Conservation (phyloP, 1,284 basidiomycete genomes). For the Ganoderma sp. region DNA sequence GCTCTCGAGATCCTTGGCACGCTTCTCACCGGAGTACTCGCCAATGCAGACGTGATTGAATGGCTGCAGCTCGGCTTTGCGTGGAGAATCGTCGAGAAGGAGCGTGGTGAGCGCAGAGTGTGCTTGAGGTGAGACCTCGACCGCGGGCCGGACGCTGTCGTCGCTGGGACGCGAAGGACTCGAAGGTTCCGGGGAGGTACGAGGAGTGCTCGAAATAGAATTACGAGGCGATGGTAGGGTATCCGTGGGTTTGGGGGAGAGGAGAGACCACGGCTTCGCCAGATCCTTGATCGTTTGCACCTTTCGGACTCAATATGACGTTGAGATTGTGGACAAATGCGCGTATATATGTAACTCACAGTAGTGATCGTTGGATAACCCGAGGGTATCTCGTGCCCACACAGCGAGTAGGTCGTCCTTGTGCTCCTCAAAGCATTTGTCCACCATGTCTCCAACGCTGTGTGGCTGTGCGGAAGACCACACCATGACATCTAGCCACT, state of each 20-base stretch:
- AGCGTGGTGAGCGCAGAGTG: constrained; percentile 76
- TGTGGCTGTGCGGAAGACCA: constrained; percentile 88
- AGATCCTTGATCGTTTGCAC: constrained; percentile 80
- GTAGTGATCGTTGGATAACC: constrained; percentile 62
- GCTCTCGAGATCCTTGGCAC: constrained; percentile 51
- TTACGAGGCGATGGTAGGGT: constrained; percentile 26
- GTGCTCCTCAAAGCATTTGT: constrained; percentile 55
- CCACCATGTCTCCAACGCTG: constrained; percentile 78
- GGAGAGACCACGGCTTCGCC: constrained; percentile 69
- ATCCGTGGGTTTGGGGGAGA: constrained; percentile 37
- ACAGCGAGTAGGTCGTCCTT: constrained; percentile 59
- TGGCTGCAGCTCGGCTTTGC: constrained; percentile 80
- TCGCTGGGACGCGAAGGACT: constrained; percentile 20
- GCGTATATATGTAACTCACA: constrained; percentile 50
- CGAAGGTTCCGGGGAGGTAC: constrained; percentile 18
- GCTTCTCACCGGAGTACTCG: constrained; percentile 62
- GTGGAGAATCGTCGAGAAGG: constrained; percentile 81
- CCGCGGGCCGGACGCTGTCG: constrained; percentile 2
- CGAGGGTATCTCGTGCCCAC: constrained; percentile 83
- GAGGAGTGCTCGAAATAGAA: constrained; percentile 33
- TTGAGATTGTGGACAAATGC: not conserved
- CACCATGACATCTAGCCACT: constrained; percentile 81
- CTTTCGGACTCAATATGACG: constrained; percentile 57
- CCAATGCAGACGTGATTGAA: constrained; percentile 79
- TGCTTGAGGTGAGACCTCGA: constrained; percentile 19